Conservation (phyloP, 345 rosid species). For the Firmiana major region DNA sequence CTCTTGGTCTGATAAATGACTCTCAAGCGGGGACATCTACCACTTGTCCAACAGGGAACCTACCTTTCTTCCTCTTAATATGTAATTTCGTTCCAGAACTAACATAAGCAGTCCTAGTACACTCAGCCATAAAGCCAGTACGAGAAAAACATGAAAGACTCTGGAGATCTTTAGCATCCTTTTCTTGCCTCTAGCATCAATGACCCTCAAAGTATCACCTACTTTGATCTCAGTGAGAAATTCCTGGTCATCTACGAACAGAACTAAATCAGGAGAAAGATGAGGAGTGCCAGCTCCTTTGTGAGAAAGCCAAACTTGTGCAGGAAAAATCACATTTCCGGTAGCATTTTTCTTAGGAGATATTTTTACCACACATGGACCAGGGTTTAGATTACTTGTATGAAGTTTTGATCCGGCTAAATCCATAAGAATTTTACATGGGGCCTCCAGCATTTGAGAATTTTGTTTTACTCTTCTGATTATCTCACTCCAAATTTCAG, state of each 20-base stretch:
- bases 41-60: constrained; percentile 40
- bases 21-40: constrained; percentile 53
- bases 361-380: constrained; percentile 57
- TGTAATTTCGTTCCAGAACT: constrained; percentile 47
- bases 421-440: constrained; percentile 68
- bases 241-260: constrained; percentile 36
- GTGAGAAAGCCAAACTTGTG: constrained; percentile 57
- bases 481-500: constrained; percentile 56
- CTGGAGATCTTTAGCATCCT: constrained; percentile 41
- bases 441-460: constrained; percentile 56
- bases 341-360: constrained; percentile 52
- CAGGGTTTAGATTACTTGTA: constrained; percentile 48
- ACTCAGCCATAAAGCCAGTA: constrained; percentile 52
- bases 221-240: constrained; percentile 42
- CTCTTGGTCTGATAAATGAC: constrained; percentile 46
- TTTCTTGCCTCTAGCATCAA: constrained; percentile 58
- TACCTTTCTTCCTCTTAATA: constrained; percentile 47
- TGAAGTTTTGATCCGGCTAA: constrained; percentile 75
- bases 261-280: constrained; percentile 43
- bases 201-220: constrained; percentile 46
- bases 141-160: constrained; percentile 46
- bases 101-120: constrained; percentile 49
- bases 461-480: constrained; percentile 48
- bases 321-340: constrained; percentile 47
- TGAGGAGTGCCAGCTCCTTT: constrained; percentile 48